phyloP scores from a whole-genome alignment of 257 asterid species.

The Nicotiana tomentosiformis region DNA sequence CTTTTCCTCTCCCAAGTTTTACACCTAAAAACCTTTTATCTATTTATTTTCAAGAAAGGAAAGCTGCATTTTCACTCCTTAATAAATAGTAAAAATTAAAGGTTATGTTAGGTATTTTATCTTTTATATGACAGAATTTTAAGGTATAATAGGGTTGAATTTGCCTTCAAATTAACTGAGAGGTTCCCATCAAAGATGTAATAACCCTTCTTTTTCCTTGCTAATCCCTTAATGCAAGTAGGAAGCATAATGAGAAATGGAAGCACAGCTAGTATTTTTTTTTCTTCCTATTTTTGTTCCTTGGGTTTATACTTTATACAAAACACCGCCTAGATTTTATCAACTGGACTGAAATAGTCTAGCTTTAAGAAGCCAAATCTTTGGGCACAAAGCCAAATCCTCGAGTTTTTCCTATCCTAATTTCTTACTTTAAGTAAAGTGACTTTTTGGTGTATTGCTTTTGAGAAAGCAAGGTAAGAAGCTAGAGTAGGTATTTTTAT shows the following conservation, averaged over 20 bases:
- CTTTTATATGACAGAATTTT: neutral
- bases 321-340: too few species aligned
- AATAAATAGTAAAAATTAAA: too few species aligned
- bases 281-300: too few species aligned
- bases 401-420: neutral
- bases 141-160: neutral
- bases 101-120: neutral
- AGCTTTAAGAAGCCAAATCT: neutral
- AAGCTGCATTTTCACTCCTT: too few species aligned
- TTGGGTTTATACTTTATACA: too few species aligned
- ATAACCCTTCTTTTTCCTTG: neutral
- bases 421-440: neutral
- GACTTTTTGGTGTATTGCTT: neutral
- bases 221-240: neutral
- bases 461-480: neutral
- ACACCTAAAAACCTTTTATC: too few species aligned
- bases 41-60: too few species aligned
- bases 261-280: too few species aligned
- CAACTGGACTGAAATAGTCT: too few species aligned
- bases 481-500: neutral
- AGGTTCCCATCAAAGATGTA: neutral
- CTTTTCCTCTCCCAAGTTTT: too few species aligned
- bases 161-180: neutral
- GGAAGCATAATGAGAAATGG: neutral
- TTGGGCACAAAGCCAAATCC: neutral